These are phyloP conservation scores for Maudiozyma bulderi DNA, from an alignment of 805 yeast species.

Conservation along the genomic window DNA sequence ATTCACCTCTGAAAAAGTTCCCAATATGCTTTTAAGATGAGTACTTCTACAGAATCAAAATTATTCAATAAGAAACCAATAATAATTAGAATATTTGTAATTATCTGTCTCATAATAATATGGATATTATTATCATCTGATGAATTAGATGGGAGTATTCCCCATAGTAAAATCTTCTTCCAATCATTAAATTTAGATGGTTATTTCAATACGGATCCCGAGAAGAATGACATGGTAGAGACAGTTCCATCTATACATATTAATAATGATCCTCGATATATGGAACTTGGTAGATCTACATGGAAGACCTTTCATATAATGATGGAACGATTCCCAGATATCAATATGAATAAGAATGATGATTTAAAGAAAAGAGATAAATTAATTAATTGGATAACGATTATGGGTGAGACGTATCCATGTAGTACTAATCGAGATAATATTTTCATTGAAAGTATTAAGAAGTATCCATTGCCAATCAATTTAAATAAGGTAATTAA, in stretches of 20 bases:
- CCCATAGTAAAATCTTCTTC: not conserved
- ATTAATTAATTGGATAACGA: slow-evolving; percentile 48
- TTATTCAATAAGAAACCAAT: too few relatives aligned
- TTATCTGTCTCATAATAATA: not conserved
- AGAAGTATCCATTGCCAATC: slow-evolving; percentile 71
- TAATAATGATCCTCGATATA: not conserved
- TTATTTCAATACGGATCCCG: not conserved
- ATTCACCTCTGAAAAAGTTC: too few relatives aligned
- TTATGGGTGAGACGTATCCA: slow-evolving; percentile 88
- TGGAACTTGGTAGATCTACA: slow-evolving; percentile 74
- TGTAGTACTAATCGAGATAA: slow-evolving; percentile 75
- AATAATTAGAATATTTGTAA: not conserved
- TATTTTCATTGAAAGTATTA: slow-evolving; percentile 64
- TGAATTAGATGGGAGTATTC: not conserved
- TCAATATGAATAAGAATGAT: slow-evolving; percentile 42
- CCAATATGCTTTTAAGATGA: too few relatives aligned
- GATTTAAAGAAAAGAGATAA: slow-evolving; percentile 44
- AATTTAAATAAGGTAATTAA: slow-evolving; percentile 62
- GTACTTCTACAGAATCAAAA: too few relatives aligned
- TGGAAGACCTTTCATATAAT: slow-evolving; percentile 90
- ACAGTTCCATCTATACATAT: not conserved
- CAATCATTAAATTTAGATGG: not conserved
- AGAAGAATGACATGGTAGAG: not conserved
- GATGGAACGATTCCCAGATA: slow-evolving; percentile 80
- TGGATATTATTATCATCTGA: slow-evolving; percentile 1